These are phyloP conservation scores for Rhizoclosmatium globosum DNA, from an alignment of 192 early-diverging fungal genomes.

Conservation along the genomic window DNA sequence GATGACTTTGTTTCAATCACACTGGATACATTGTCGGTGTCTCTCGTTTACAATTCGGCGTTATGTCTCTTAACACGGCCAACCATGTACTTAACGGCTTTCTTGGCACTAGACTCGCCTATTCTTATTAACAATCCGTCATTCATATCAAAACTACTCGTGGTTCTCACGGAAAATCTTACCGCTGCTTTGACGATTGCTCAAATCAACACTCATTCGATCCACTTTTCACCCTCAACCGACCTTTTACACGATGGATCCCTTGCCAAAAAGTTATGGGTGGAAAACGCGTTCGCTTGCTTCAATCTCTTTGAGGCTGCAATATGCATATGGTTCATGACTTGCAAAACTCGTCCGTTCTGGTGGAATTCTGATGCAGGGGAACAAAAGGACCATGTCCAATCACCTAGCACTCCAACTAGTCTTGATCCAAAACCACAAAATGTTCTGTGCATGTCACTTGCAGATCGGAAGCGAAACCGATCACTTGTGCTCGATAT, in stretches of 20 bases:
- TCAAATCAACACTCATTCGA: background rate
- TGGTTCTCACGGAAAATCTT: background rate
- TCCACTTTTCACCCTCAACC: background rate
- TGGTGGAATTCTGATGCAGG: background rate
- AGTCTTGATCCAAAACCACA: background rate
- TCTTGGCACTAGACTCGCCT: conserved; percentile 4
- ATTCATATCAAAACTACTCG: background rate
- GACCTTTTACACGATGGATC: background rate
- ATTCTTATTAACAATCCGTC: background rate
- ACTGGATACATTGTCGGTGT: conserved; percentile 2
- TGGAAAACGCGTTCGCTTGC: background rate
- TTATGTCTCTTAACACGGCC: conserved; percentile 12
- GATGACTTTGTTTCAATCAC: background rate
- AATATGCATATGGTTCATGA: conserved; percentile 11
- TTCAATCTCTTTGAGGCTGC: conserved; percentile 15
- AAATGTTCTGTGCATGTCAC: background rate
- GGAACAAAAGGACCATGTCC: background rate
- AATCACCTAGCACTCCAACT: background rate
- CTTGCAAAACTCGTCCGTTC: conserved; percentile 4
- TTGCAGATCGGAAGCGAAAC: background rate
- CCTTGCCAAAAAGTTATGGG: conserved; percentile 2
- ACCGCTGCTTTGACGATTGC: background rate
- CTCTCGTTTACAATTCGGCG: background rate
- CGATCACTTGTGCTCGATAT: background rate
- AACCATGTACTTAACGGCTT: conserved; percentile 5